These are phyloP conservation scores for Penicillium sp. DNA, from an alignment of 2,329 filamentous ascomycete species.

Conservation along the genomic window DNA sequence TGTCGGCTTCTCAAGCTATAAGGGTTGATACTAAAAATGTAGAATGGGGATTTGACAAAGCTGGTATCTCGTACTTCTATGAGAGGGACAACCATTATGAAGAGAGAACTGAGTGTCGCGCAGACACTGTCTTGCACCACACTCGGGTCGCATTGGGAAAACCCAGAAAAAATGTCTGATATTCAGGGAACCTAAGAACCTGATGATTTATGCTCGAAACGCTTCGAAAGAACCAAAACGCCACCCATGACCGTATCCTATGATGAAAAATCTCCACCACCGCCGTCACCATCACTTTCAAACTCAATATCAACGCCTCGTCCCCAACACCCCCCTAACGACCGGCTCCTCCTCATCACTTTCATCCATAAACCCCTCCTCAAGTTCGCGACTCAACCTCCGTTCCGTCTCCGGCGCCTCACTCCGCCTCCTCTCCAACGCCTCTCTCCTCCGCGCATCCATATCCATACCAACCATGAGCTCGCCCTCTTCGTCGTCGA, in stretches of 20 bases:
- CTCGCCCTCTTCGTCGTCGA: slow-evolving; percentile 70
- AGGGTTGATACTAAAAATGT: not conserved
- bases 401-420: slow-evolving; percentile 47
- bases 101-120: not conserved
- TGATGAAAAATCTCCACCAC: slow-evolving; percentile 2
- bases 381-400: slow-evolving; percentile 77
- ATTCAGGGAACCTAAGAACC: not conserved
- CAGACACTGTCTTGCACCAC: not conserved
- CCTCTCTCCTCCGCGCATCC: slow-evolving; percentile 51
- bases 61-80: not conserved
- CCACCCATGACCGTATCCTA: slow-evolving; percentile 17
- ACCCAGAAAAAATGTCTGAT: not conserved
- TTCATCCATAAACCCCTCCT: slow-evolving; percentile 74
- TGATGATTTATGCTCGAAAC: not conserved
- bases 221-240: slow-evolving; percentile 11
- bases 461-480: slow-evolving; percentile 58
- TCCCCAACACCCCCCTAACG: slow-evolving; percentile 22
- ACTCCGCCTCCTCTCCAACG: slow-evolving; percentile 49
- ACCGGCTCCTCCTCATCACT: slow-evolving; percentile 66
- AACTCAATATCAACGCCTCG: not conserved
- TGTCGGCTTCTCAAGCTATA: too few species aligned
- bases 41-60: not conserved
- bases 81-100: not conserved
- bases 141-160: not conserved
- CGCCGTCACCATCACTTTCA: not conserved